Evolutionary conservation across 495 filamentous ascomycete species (phyloP).

Genomic region (Neurospora tetraspora): DNA sequence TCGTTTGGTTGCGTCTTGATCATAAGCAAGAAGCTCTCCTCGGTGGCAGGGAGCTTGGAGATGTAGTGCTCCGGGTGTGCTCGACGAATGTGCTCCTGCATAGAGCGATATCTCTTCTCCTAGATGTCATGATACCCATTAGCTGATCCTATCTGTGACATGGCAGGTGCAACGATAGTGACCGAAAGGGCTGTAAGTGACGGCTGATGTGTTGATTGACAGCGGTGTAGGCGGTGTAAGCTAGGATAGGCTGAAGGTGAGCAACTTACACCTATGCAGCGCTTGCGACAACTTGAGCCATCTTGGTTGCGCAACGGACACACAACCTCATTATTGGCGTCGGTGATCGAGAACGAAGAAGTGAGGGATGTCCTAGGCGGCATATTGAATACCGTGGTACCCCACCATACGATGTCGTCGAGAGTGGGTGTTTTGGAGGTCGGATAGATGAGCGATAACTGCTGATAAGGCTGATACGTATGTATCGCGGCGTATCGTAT

Average conservation of each 20-base stretch:
- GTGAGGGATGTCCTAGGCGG: conserved; percentile 80
- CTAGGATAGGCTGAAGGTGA: conserved; percentile 12
- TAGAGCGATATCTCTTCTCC: conserved; percentile 97
- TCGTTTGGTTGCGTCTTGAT: conserved; percentile 81
- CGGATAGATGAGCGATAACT: conserved; percentile 24
- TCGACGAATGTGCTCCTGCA: conserved; percentile 98
- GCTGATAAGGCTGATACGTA: conserved; percentile 22
- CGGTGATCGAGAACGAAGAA: conserved; percentile 83
- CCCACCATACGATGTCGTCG: conserved; percentile 40
- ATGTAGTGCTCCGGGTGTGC: conserved; percentile 98
- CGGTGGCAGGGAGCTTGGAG: conserved; percentile 94
- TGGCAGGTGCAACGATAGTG: background rate
- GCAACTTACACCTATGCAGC: conserved; percentile 90
- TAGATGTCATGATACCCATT: conserved; percentile 25
- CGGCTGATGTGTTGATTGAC: background rate
- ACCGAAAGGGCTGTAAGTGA: background rate
- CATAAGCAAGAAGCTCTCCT: conserved; percentile 96
- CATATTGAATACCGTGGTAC: conserved; percentile 52
- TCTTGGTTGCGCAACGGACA: conserved; percentile 95
- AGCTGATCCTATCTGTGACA: conserved; percentile 3
- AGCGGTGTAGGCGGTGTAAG: background rate
- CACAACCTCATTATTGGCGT: conserved; percentile 90
- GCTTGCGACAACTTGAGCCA: conserved; percentile 93
- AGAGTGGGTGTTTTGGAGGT: conserved; percentile 1
- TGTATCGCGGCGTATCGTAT: background rate